These are phyloP conservation scores for Cladosporium velox DNA, from an alignment of 2,329 filamentous ascomycete genomes.

Conservation along the genomic window DNA sequence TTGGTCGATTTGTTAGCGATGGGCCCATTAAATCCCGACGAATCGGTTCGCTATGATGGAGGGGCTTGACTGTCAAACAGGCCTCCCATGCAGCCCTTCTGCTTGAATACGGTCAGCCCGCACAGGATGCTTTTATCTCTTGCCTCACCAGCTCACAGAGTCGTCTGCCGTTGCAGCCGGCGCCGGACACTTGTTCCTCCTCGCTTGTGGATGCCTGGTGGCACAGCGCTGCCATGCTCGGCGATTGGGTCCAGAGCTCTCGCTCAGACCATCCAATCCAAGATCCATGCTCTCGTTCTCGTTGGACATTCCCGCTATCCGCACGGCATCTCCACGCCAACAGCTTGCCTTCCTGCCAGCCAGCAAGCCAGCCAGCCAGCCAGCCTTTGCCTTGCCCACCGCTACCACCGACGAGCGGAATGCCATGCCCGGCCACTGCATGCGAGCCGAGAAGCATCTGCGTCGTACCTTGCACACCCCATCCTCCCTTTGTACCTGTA, in stretches of 20 bases:
- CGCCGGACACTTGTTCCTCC: slow-evolving; percentile 13
- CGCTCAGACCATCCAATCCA: slow-evolving; percentile 10
- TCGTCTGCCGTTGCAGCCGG: slow-evolving; percentile 18
- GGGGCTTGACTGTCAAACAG: slow-evolving; percentile 17
- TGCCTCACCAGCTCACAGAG: neutral
- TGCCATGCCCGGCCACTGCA: slow-evolving; percentile 21
- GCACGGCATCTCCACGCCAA: slow-evolving; percentile 21
- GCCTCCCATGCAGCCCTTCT: slow-evolving; percentile 17
- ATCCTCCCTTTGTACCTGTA: slow-evolving; percentile 13
- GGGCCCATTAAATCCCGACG: slow-evolving; percentile 14
- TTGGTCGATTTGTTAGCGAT: slow-evolving; percentile 1
- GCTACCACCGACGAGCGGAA: slow-evolving; percentile 20
- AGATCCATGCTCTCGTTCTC: neutral
- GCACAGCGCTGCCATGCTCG: slow-evolving; percentile 11
- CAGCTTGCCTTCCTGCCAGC: slow-evolving; percentile 11
- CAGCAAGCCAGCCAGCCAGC: neutral
- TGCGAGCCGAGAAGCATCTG: slow-evolving; percentile 19
- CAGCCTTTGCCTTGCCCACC: slow-evolving; percentile 15
- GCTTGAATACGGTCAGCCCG: neutral
- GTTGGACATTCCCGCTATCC: slow-evolving; percentile 18
- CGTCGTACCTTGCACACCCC: slow-evolving; percentile 20
- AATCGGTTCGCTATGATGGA: slow-evolving; percentile 15
- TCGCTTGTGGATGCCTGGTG: slow-evolving; percentile 19
- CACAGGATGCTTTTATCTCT: neutral
- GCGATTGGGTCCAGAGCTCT: slow-evolving; percentile 16